Percentiles rank a stretch among this genome's conserved stretches.
Conservation (phyloP, 2,329 filamentous ascomycete species). For the Fusarium goolgardi region DNA sequence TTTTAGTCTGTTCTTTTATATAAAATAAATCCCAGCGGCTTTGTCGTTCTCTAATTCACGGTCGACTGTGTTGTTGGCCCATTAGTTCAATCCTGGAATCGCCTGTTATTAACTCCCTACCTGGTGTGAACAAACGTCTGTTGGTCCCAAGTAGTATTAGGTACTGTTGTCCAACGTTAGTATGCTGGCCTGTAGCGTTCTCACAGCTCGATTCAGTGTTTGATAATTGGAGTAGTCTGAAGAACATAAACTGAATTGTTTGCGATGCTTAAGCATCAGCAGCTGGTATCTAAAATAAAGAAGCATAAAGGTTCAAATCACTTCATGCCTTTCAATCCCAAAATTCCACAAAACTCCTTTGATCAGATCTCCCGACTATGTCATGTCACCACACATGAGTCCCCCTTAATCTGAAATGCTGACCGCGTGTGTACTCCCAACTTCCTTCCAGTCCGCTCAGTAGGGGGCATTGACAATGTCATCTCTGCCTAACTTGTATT, state of each 20-base stretch:
- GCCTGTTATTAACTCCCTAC: background rate
- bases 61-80: background rate
- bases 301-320: conserved; percentile 28
- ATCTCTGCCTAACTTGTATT: conserved; percentile 80
- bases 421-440: background rate
- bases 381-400: conserved; percentile 2
- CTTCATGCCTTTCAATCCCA: conserved; percentile 27
- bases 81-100: background rate
- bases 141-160: background rate
- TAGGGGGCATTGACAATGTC: conserved; percentile 83
- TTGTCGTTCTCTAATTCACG: background rate
- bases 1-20: conserved; percentile 29
- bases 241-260: conserved; percentile 21
- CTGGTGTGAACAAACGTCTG: background rate
- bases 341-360: conserved; percentile 44
- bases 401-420: background rate
- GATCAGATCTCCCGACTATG: conserved; percentile 23
- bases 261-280: conserved; percentile 32
- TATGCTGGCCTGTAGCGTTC: background rate
- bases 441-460: conserved; percentile 48
- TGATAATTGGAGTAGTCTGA: background rate
- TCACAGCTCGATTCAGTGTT: background rate
- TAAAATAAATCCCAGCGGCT: conserved; percentile 13
- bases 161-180: background rate
- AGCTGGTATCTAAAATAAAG: conserved; percentile 47